Percentiles rank a stretch among this genome's conserved stretches.
phyloP scores from a whole-genome alignment of 2,329 filamentous ascomycete genomes.

The Arthrobotrys sphaeroides region DNA sequence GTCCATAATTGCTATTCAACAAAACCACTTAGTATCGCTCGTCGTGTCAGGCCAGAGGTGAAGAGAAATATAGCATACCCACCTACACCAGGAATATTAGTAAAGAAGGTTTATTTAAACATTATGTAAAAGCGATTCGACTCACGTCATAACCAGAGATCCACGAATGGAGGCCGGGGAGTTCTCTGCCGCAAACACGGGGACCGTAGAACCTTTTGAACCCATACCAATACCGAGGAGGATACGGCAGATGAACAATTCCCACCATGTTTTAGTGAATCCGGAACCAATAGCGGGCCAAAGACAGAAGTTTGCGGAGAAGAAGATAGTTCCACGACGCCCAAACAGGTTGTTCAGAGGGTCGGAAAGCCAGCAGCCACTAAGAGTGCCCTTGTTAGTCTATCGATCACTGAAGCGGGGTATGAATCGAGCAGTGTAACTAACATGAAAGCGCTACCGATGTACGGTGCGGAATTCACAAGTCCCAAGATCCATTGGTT shows the following conservation, averaged over 20 bases:
- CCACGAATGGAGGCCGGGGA: constrained; percentile 68
- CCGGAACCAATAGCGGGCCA: constrained; percentile 75
- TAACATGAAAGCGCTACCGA: constrained; percentile 67
- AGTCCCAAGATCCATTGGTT: constrained; percentile 73
- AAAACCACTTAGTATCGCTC: neutral
- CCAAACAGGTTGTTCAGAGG: constrained; percentile 70
- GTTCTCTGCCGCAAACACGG: constrained; percentile 68
- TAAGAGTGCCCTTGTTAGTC: constrained; percentile 54
- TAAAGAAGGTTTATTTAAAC: constrained; percentile 64
- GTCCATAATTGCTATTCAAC: constrained; percentile 63
- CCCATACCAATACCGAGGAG: constrained; percentile 71
- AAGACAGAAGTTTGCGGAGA: constrained; percentile 72
- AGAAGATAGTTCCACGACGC: constrained; percentile 72
- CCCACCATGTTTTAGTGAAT: constrained; percentile 68
- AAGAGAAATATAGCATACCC: constrained; percentile 31
- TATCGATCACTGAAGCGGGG: neutral
- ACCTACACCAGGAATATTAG: constrained; percentile 35
- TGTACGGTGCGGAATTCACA: constrained; percentile 69
- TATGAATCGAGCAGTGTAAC: constrained; percentile 50
- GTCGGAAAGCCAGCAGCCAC: constrained; percentile 74
- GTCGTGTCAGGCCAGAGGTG: neutral
- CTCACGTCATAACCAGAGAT: constrained; percentile 67
- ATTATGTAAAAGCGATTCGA: neutral
- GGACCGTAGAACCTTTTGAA: constrained; percentile 68
- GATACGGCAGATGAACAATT: constrained; percentile 68